Evolutionary conservation across 176 grass and related monocot species (phyloP), one percentile per base, ranked within the genome.

Genomic region (Eremochloa ophiuroides): DNA sequence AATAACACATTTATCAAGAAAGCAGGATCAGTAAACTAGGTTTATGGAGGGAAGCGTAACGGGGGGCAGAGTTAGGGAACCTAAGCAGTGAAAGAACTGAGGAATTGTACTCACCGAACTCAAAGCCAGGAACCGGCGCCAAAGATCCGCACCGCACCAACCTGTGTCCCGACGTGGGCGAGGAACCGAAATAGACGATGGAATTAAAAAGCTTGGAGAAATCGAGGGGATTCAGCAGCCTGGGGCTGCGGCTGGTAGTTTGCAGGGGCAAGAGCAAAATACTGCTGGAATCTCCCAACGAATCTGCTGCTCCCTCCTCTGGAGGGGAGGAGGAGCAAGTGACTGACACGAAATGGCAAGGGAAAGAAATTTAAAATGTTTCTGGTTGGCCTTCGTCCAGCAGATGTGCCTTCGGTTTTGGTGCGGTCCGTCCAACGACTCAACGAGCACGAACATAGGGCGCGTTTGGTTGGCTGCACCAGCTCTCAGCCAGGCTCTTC

Each of bases 261-360:
- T 83, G 56, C 27, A 42, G 4, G 56, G 69, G 41, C 22, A 74
- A 53, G 70, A 40, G 66, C 75, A 63, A 53, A 83, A 74, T 53
- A 74, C 10, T 47, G 41, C 69, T 51, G 14, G 56, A 62, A 73
- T 48, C 56, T 18, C 69, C 80, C 3, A 18, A 7, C 7, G 40
- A 37, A 73, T 47, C 69, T 41, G 27, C 42, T 43, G 27, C 68
- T 62, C 38, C 53, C 27, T 29, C 62, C 26, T 17, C 43, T 30
- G 7, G 17, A 31, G 16, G n/a, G 39, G 40, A 16, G 23, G 67
- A 23, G 82, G 27, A 60, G 64, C 37, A 69, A n/a, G 38, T 14
- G 14, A 37, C 41, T 48, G 42, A 50, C 83, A 85, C 83, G 63
- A 71, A 85, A 85, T 78, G 65, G 29, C 38, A 77, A 39, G 14